A percentile compares a stretch with the other conserved stretches of the same genome.
Conservation (phyloP, 1,139 yeast genomes). For the Lipomyces yarrowii region DNA sequence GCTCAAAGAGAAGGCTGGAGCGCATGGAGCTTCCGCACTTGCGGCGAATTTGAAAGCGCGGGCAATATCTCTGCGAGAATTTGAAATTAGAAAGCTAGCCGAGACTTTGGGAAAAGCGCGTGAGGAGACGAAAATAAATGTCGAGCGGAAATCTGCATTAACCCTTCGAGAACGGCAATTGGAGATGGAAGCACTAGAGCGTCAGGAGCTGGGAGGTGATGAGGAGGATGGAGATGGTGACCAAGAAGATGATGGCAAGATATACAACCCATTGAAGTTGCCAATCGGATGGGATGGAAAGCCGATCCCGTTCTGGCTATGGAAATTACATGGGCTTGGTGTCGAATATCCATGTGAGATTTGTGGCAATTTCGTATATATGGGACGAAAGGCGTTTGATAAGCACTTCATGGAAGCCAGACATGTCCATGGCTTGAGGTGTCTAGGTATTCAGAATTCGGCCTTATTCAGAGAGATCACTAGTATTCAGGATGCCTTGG, state of each 20-base stretch:
- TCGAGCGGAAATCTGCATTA: conserved; percentile 67
- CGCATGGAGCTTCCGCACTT: neutral
- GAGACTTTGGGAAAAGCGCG: conserved; percentile 46
- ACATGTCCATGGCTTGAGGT: conserved; percentile 73
- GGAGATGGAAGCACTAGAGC: conserved; percentile 50
- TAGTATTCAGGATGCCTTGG: conserved; percentile 66
- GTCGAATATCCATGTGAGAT: conserved; percentile 77
- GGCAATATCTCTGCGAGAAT: conserved; percentile 42
- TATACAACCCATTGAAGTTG: conserved; percentile 55
- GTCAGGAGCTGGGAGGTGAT: conserved; percentile 34
- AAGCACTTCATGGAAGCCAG: conserved; percentile 71
- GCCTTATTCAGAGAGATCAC: conserved; percentile 65
- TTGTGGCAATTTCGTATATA: conserved; percentile 75
- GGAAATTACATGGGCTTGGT: conserved; percentile 84
- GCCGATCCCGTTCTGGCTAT: conserved; percentile 93
- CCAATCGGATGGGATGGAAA: conserved; percentile 88
- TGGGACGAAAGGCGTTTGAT: conserved; percentile 72
- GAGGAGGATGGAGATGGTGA: conserved; percentile 37
- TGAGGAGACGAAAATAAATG: conserved; percentile 58
- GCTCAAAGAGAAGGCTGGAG: conserved; percentile 27
- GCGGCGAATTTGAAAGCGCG: conserved; percentile 14
- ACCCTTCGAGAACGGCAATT: conserved; percentile 72
- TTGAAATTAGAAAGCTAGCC: conserved; percentile 44
- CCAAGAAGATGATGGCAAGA: conserved; percentile 34
- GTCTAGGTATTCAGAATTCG: conserved; percentile 64